These are phyloP conservation scores for Paraphysoderma sedebokerense DNA, from an alignment of 371 early-diverging fungal genomes.

Conservation along the genomic window DNA sequence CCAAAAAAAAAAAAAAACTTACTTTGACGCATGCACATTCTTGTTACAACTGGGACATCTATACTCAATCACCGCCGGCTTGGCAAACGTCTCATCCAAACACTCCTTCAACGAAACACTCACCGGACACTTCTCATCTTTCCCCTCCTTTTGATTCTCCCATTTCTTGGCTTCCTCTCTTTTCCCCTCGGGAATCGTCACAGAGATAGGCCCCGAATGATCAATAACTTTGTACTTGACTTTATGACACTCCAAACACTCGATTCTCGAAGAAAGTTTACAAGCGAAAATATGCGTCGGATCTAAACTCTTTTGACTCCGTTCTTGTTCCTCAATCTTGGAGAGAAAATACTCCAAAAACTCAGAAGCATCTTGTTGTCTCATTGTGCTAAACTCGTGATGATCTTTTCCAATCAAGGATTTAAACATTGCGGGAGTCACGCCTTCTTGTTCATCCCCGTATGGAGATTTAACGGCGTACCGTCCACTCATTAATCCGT, in stretches of 20 bases:
- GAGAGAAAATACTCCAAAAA: conserved; percentile 66
- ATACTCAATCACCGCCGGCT: conserved; percentile 48
- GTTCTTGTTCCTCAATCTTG: conserved; percentile 54
- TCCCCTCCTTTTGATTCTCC: conserved; percentile 1
- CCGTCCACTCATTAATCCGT: conserved; percentile 75
- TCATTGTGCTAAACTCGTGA: conserved; percentile 83
- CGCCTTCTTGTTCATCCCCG: conserved; percentile 17
- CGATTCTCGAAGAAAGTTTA: conserved; percentile 54
- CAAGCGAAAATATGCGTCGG: conserved; percentile 66
- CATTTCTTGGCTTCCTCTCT: conserved; percentile 2
- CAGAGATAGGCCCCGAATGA: conserved; percentile 39
- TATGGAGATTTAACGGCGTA: conserved; percentile 35
- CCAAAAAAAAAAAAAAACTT: conserved; percentile 2
- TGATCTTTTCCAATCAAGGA: conserved; percentile 70
- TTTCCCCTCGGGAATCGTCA: conserved; percentile 53
- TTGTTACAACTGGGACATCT: conserved; percentile 59
- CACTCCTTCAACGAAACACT: conserved; percentile 43
- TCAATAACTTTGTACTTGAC: conserved; percentile 53
- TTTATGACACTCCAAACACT: conserved; percentile 60
- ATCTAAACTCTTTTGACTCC: conserved; percentile 23
- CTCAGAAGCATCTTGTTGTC: conserved; percentile 95
- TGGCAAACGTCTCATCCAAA: conserved; percentile 35
- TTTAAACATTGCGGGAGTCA: conserved; percentile 79
- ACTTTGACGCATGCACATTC: conserved; percentile 49
- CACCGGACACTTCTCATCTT: conserved; percentile 26